These are phyloP conservation scores for Licmophora abbreviata DNA, from an alignment of 108 stramenopile species.

Conservation along the genomic window DNA sequence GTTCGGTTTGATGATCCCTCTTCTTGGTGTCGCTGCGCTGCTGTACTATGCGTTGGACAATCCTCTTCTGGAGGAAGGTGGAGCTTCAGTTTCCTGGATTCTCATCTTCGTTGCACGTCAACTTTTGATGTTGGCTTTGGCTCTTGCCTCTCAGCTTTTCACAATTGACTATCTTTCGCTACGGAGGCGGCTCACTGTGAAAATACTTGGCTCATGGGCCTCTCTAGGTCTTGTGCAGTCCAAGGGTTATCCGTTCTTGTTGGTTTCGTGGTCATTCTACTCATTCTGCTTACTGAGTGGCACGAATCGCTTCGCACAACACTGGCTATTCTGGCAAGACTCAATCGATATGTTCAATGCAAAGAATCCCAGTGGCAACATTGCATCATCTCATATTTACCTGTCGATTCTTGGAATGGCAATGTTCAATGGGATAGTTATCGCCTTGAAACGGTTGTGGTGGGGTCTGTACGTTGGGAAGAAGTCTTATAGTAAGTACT, in stretches of 20 bases:
- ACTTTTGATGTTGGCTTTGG: conserved; percentile 18
- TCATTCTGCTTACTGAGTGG: conserved; percentile 26
- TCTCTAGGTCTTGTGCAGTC: conserved; percentile 27
- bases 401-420: conserved; percentile 12
- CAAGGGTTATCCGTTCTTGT: conserved; percentile 40
- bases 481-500: conserved; percentile 38
- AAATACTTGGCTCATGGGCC: conserved; percentile 16
- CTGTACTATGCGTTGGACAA: conserved; percentile 19
- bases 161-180: conserved; percentile 32
- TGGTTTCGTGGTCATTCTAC: conserved; percentile 29
- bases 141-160: conserved; percentile 12
- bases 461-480: conserved; percentile 50
- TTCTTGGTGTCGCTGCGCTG: conserved; percentile 1
- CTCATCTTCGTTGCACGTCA: conserved; percentile 29
- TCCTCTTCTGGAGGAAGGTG: conserved; percentile 9
- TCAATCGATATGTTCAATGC: conserved; percentile 24
- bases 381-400: conserved; percentile 10
- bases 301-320: conserved; percentile 10
- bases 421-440: conserved; percentile 29
- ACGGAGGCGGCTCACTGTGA: conserved; percentile 10
- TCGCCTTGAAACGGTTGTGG: conserved; percentile 45
- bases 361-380: conserved; percentile 26
- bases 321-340: conserved; percentile 37
- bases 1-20: conserved; percentile 14
- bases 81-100: too few relatives aligned